These are phyloP conservation scores for Zygnema cylindricum DNA, from an alignment of 139 green algal species.

Conservation along the genomic window DNA sequence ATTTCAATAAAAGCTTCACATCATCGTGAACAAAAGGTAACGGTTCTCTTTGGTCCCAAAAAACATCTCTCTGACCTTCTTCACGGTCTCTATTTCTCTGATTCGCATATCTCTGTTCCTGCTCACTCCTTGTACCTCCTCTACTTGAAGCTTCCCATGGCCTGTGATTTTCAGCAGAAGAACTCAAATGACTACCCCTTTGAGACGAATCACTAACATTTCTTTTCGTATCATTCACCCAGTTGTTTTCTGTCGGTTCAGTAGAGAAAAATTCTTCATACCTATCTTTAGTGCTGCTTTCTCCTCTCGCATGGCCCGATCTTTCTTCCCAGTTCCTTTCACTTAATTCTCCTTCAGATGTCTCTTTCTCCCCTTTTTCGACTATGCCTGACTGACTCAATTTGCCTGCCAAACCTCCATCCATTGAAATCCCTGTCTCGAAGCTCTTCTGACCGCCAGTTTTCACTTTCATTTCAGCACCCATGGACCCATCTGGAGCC, in stretches of 20 bases:
- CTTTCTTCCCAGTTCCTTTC: not conserved
- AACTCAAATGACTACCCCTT: not conserved
- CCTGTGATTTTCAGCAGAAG: no score
- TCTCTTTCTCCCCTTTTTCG: not conserved
- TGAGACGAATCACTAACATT: not conserved
- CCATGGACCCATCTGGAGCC: not conserved
- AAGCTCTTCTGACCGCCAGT: not conserved
- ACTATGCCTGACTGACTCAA: not conserved
- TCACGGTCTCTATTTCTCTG: not conserved
- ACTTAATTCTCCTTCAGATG: not conserved
- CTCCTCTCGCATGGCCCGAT: not conserved
- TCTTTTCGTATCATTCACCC: no score
- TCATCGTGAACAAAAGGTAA: not conserved
- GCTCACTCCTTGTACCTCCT: not conserved
- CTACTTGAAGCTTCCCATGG: not conserved
- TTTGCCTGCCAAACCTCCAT: not conserved
- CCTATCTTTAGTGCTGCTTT: not conserved
- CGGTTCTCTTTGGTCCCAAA: not conserved
- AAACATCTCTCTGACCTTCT: not conserved
- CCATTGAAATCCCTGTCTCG: not conserved
- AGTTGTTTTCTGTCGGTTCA: no score
- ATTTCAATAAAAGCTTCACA: slow-evolving; percentile 44
- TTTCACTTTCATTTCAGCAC: slow-evolving; percentile 6
- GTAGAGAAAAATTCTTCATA: not conserved
- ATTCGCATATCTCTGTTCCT: not conserved